Percentiles rank a stretch among this genome's conserved stretches.
Evolutionary conservation across 2,329 filamentous ascomycete species (phyloP).

Genomic region (Gaeumannomyces tritici): DNA sequence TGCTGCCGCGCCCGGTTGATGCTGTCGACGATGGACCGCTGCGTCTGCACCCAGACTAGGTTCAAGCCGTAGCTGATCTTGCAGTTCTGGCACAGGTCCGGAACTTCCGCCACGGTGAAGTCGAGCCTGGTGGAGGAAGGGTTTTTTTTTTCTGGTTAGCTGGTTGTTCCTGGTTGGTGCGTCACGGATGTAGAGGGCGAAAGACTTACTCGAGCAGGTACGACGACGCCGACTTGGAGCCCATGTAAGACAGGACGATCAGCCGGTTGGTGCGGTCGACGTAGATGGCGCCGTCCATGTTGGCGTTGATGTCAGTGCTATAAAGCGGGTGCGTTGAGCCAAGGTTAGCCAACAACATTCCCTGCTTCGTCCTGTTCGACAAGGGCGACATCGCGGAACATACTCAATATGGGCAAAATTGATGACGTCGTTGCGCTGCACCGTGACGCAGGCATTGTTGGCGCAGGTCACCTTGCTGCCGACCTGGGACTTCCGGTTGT

Average conservation of each 20-base stretch:
- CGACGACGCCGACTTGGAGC: constrained; percentile 45
- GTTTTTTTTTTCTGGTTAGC: not conserved
- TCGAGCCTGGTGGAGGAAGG: not conserved
- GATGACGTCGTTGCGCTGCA: constrained; percentile 31
- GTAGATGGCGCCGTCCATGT: constrained; percentile 39
- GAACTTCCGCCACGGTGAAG: constrained; percentile 11
- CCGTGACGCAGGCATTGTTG: constrained; percentile 29
- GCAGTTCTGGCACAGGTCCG: constrained; percentile 33
- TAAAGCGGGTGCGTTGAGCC: no score
- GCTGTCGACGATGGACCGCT: constrained; percentile 27
- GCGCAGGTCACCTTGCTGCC: constrained; percentile 33
- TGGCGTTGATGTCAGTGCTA: constrained; percentile 1
- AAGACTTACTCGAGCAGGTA: constrained; percentile 27
- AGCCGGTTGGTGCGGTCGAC: constrained; percentile 36
- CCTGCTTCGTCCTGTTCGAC: not conserved
- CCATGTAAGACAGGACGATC: constrained; percentile 52
- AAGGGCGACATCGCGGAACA: constrained; percentile 25
- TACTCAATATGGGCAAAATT: constrained; percentile 15
- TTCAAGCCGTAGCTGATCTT: constrained; percentile 48
- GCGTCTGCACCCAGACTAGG: constrained; percentile 45
- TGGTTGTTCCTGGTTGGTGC: not conserved
- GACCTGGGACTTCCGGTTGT: constrained; percentile 24
- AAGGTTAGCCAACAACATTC: not conserved
- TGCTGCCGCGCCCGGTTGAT: constrained; percentile 31
- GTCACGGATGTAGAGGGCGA: constrained; percentile 13